A percentile compares a stretch with the other conserved stretches of the same genome.
phyloP scores from a whole-genome alignment of 1,139 yeast genomes.

The Yamadazyma atmosphaerica region DNA sequence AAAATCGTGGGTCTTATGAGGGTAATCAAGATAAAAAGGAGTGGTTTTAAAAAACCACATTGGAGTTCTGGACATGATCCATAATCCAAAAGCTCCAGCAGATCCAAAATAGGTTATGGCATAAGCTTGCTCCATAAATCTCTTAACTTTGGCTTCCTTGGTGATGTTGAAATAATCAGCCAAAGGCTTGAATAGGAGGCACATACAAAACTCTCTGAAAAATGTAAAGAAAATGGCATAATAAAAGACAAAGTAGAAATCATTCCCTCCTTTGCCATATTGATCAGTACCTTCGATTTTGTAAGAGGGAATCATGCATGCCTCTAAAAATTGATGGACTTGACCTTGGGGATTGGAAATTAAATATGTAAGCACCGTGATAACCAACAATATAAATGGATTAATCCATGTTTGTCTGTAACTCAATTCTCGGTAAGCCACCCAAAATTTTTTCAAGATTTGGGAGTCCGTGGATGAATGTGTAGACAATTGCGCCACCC shows the following conservation, averaged over 20 bases:
- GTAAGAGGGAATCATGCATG: constrained; percentile 71
- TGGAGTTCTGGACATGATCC: constrained; percentile 81
- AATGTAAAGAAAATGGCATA: constrained; percentile 89
- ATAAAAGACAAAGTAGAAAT: constrained; percentile 74
- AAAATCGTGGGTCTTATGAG: constrained; percentile 74
- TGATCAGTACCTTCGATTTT: constrained; percentile 53
- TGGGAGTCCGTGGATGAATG: constrained; percentile 38
- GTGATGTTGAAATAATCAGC: constrained; percentile 56
- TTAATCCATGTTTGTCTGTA: constrained; percentile 79
- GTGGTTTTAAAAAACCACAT: constrained; percentile 88
- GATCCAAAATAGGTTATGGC: constrained; percentile 78
- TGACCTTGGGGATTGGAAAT: constrained; percentile 54
- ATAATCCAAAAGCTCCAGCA: constrained; percentile 85
- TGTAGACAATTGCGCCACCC: constrained; percentile 30
- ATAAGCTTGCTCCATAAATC: constrained; percentile 94
- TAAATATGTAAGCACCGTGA: constrained; percentile 40
- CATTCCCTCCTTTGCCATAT: constrained; percentile 88
- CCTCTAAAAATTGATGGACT: constrained; percentile 57
- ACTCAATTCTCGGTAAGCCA: constrained; percentile 59
- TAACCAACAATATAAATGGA: constrained; percentile 53
- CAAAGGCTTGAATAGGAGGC: constrained; percentile 70
- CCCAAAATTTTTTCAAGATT: constrained; percentile 49
- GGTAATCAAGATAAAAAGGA: constrained; percentile 76
- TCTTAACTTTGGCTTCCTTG: constrained; percentile 59
- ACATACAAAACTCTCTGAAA: constrained; percentile 88